Percentiles rank a stretch among this genome's conserved stretches.
Conservation (phyloP, 352 stramenopile species). For the Phytophthora citricola region DNA sequence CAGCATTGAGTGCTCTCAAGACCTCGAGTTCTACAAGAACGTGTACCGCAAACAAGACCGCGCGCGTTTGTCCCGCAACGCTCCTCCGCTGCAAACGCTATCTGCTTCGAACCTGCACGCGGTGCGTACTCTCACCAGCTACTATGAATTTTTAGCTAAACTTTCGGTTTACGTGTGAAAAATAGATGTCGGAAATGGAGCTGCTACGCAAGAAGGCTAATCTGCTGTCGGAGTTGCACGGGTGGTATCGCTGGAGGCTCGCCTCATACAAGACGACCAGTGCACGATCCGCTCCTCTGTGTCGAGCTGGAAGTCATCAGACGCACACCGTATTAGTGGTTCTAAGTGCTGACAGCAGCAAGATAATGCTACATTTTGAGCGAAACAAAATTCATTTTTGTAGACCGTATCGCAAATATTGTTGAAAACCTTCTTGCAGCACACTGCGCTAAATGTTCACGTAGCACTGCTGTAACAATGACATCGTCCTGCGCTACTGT, state of each 20-base stretch:
- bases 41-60: conserved; percentile 56
- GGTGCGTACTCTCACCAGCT: conserved; percentile 31
- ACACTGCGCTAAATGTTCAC: too few relatives aligned
- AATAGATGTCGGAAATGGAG: conserved; percentile 59
- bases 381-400: too few relatives aligned
- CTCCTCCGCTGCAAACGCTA: conserved; percentile 16
- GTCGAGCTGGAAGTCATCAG: conserved; percentile 73
- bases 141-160: neutral
- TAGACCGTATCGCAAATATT: too few relatives aligned
- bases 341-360: too few relatives aligned
- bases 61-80: conserved; percentile 34
- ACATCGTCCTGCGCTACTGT: neutral
- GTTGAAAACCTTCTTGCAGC: too few relatives aligned
- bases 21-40: conserved; percentile 58
- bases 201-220: conserved; percentile 60
- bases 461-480: too few relatives aligned
- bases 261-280: conserved; percentile 66
- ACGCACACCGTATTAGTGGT: neutral
- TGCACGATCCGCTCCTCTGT: conserved; percentile 71
- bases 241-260: conserved; percentile 61
- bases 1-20: conserved; percentile 48
- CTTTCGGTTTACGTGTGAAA: neutral
- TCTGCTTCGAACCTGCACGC: conserved; percentile 39
- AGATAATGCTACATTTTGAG: too few relatives aligned
- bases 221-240: conserved; percentile 63